Evolutionary conservation across 139 green algal genomes (phyloP).

Genomic region (Prasinococcaceae sp.): DNA sequence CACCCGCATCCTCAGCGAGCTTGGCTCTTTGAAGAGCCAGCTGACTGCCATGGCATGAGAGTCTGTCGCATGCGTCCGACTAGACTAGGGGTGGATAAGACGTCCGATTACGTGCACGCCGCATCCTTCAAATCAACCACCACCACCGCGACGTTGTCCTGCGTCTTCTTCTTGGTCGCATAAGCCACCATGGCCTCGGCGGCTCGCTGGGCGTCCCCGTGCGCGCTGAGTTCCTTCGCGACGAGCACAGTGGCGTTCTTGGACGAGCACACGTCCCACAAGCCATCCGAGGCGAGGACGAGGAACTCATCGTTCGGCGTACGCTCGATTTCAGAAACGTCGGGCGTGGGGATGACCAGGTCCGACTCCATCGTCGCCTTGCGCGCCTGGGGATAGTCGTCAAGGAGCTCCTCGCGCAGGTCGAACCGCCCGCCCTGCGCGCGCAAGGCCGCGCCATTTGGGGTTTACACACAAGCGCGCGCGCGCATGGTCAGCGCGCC

Average conservation of each 20-base stretch:
- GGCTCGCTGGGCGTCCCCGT: not conserved
- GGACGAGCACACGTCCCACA: slow-evolving; percentile 64
- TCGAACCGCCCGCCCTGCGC: slow-evolving; percentile 7
- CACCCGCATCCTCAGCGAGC: too few relatives aligned
- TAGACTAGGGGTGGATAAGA: too few relatives aligned
- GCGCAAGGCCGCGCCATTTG: too few relatives aligned
- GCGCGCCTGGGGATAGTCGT: not conserved
- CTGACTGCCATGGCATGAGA: too few relatives aligned
- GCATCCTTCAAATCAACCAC: too few relatives aligned
- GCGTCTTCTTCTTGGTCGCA: slow-evolving; percentile 2
- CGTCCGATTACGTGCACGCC: too few relatives aligned
- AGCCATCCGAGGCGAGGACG: slow-evolving; percentile 63
- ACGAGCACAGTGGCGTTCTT: slow-evolving; percentile 32
- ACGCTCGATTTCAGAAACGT: not conserved
- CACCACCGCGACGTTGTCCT: slow-evolving; percentile 11
- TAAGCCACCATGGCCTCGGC: slow-evolving; percentile 3
- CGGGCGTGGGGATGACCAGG: not conserved
- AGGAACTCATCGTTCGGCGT: slow-evolving; percentile 50
- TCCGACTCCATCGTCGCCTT: not conserved
- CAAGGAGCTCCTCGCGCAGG: slow-evolving; percentile 5
- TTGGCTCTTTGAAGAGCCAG: too few relatives aligned
- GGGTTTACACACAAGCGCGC: too few relatives aligned
- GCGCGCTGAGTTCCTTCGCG: not conserved
- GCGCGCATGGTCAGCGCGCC: too few relatives aligned
- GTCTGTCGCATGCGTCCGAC: too few relatives aligned